Conservation (phyloP, 1,139 yeast species). For the Nakaseomyces nivariensis region DNA sequence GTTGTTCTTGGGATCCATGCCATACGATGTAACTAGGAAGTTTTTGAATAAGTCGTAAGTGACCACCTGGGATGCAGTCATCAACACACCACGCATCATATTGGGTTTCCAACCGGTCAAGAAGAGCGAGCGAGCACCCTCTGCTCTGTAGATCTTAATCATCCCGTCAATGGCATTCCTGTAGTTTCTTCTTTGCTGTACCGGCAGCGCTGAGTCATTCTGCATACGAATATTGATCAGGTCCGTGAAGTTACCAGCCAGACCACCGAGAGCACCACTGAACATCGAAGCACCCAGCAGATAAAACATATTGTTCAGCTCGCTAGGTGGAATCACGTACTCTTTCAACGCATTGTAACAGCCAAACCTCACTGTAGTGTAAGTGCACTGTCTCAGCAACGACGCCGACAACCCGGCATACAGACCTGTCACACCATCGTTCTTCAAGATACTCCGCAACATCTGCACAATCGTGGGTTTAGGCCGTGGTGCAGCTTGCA, state of each 20-base stretch:
- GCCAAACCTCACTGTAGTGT: conserved; percentile 79
- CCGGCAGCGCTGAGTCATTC: conserved; percentile 65
- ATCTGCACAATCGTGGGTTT: conserved; percentile 54
- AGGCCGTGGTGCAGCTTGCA: conserved; percentile 56
- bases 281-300: conserved; percentile 73
- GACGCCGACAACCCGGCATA: conserved; percentile 81
- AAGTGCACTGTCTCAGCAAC: conserved; percentile 75
- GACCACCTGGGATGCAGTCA: conserved; percentile 90
- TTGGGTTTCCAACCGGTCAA: conserved; percentile 74
- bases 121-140: conserved; percentile 45
- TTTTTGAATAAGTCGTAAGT: conserved; percentile 73
- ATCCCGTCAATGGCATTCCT: conserved; percentile 73
- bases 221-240: conserved; percentile 88
- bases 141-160: conserved; percentile 47
- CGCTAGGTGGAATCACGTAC: conserved; percentile 32
- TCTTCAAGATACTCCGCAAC: conserved; percentile 46
- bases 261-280: conserved; percentile 75
- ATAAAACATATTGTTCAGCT: conserved; percentile 25
- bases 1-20: conserved; percentile 51
- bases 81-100: conserved; percentile 67
- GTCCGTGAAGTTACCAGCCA: conserved; percentile 83
- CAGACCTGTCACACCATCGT: conserved; percentile 60
- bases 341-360: conserved; percentile 70
- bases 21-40: conserved; percentile 41
- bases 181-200: conserved; percentile 60